Evolutionary conservation across 2,329 filamentous ascomycete genomes (phyloP).

Genomic region (Penicillium sp.): DNA sequence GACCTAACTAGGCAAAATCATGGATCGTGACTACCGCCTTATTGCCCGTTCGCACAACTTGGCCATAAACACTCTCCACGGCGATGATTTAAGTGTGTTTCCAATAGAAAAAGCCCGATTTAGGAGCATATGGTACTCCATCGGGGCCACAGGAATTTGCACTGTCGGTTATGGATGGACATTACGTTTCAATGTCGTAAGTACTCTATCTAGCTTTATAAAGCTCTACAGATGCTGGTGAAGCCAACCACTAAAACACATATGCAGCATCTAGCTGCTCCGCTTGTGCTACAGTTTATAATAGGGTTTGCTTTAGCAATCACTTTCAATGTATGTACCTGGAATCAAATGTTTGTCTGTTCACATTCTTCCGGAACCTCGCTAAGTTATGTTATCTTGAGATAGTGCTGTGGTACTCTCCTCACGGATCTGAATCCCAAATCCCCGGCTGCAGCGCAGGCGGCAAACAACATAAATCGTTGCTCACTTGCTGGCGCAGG

Average conservation of each 20-base stretch:
- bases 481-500: conserved; percentile 2
- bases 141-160: background rate
- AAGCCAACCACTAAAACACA: background rate
- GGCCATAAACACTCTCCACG: background rate
- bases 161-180: background rate
- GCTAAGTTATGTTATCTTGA: background rate
- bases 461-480: conserved; percentile 2
- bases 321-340: background rate
- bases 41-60: background rate
- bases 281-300: background rate
- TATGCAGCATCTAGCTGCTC: background rate
- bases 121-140: background rate
- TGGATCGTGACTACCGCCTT: background rate
- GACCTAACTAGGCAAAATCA: background rate
- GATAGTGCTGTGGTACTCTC: conserved; percentile 1
- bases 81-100: background rate
- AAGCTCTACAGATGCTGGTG: background rate
- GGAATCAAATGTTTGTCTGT: background rate
- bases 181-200: background rate
- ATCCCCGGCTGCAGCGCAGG: conserved; percentile 1
- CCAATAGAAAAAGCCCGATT: conserved; percentile 1
- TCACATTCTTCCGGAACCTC: background rate
- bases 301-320: conserved; percentile 1
- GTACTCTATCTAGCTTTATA: background rate
- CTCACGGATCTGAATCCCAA: background rate